Evolutionary conservation across 176 grass and related monocot species (phyloP), one percentile per base, ranked within the genome.

Genomic region (Tillandsia leiboldiana): DNA sequence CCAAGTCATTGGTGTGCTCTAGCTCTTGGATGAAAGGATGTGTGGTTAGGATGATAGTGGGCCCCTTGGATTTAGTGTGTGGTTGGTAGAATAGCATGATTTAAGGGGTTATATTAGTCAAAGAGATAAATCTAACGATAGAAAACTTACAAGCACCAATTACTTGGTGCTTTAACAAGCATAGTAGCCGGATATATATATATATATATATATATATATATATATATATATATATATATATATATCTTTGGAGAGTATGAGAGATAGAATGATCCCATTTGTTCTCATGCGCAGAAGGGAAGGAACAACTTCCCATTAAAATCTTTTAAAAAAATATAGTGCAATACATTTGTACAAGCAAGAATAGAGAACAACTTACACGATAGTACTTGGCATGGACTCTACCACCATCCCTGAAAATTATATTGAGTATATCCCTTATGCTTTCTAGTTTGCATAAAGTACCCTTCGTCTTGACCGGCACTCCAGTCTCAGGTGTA

Each of bases 321-420:
- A 10, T 72, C 33, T 65, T 48, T 77, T 22, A 23, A 29, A 82
- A 53, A 11, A 70, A 49, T 48, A 18, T 58, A 82, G 50, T 11
- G 52, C 13, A 57, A 62, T 17, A 26, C 53, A 73, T 49, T 9
- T 49, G 27, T 42, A 52, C 3, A 52, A 27, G n/a, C 33, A 52
- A 2, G 62, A 26, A n/a, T 52, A 57, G 53, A 64, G 57, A 80
- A 15, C 75, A 68, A 90, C 86, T 90, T 90, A 92, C 93, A 68
- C 86, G 77, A 80, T 92, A 97, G 79, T 87, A 92, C 72, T 83
- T 92, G 14, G 93, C 82, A 85, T 97, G 93, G 72, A 69, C 75
- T 85, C 90, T 90, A 70, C 89, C 73, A 77, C 93, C 93, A 49
- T 83, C 89, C 72, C 82, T 89, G 78, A 97, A 97, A 65, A 92